phyloP scores from a whole-genome alignment of 1,284 basidiomycete genomes.

The Veloporphyrellus conicus region DNA sequence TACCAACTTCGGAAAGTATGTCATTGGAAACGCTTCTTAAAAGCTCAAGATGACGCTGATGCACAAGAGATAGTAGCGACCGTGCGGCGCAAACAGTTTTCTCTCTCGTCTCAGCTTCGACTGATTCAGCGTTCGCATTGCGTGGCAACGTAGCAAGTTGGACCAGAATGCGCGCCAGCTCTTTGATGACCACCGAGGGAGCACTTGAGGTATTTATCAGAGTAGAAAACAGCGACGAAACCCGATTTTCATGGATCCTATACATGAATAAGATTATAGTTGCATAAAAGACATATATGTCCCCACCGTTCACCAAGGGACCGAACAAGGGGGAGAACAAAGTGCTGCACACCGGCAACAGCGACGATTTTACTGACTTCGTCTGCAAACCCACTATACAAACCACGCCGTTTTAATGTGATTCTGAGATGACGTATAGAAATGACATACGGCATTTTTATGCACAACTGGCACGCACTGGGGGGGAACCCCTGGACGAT shows the following conservation, averaged over 20 bases:
- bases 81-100: slow-evolving; percentile 20
- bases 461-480: slow-evolving; percentile 13
- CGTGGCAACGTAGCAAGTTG: slow-evolving; percentile 17
- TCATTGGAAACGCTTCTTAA: slow-evolving; percentile 43
- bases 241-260: slow-evolving; percentile 45
- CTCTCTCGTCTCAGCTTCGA: slow-evolving; percentile 13
- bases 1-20: slow-evolving; percentile 33
- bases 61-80: slow-evolving; percentile 40
- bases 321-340: slow-evolving; percentile 52
- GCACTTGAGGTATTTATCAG: slow-evolving; percentile 41
- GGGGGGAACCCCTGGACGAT: slow-evolving; percentile 16
- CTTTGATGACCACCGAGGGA: slow-evolving; percentile 38
- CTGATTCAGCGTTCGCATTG: slow-evolving; percentile 6
- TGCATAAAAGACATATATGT: background rate
- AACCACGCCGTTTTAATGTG: background rate
- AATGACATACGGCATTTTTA: slow-evolving; percentile 30
- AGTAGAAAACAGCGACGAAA: slow-evolving; percentile 41
- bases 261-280: slow-evolving; percentile 2
- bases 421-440: background rate
- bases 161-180: slow-evolving; percentile 37
- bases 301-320: slow-evolving; percentile 44
- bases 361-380: slow-evolving; percentile 41
- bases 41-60: slow-evolving; percentile 51
- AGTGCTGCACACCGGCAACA: slow-evolving; percentile 56
- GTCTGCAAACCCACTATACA: slow-evolving; percentile 45